phyloP scores from a whole-genome alignment of 768 basidiomycete genomes.

The Leccinellum rugosiceps region DNA sequence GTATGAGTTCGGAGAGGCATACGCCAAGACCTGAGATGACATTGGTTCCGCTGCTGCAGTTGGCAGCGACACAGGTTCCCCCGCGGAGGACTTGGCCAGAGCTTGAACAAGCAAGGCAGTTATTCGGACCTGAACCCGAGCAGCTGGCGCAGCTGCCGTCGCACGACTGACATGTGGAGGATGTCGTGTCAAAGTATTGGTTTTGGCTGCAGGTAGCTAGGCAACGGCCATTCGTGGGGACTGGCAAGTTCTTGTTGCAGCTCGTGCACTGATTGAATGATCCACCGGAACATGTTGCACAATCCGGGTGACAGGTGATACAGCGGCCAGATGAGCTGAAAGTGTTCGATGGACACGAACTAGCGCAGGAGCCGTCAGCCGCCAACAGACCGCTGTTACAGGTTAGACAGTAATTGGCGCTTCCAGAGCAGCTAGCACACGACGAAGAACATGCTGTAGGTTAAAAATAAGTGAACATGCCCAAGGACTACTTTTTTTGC shows the following conservation, averaged over 20 bases:
- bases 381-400: constrained; percentile 68
- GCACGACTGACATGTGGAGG: constrained; percentile 65
- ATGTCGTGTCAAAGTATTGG: constrained; percentile 68
- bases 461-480: constrained; percentile 8
- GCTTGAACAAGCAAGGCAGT: constrained; percentile 73
- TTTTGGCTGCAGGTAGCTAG: constrained; percentile 70
- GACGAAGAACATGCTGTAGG: constrained; percentile 62
- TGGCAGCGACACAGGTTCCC: constrained; percentile 63
- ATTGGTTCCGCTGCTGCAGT: constrained; percentile 51
- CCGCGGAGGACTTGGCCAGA: constrained; percentile 55
- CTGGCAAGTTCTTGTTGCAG: constrained; percentile 65
- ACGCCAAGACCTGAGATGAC: constrained; percentile 71
- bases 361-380: constrained; percentile 68
- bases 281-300: constrained; percentile 75
- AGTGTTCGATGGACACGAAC: constrained; percentile 69
- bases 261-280: constrained; percentile 77
- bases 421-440: constrained; percentile 69
- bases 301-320: constrained; percentile 80
- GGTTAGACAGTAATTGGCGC: constrained; percentile 67
- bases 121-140: constrained; percentile 59
- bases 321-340: constrained; percentile 68
- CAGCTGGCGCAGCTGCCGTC: constrained; percentile 80
- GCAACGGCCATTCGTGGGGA: constrained; percentile 73
- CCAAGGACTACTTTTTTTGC: background rate
- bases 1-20: constrained; percentile 73